Evolutionary conservation across 2,329 filamentous ascomycete genomes (phyloP), one percentile per base, ranked within the genome.

Genomic region (Ceratocystis papillata): DNA sequence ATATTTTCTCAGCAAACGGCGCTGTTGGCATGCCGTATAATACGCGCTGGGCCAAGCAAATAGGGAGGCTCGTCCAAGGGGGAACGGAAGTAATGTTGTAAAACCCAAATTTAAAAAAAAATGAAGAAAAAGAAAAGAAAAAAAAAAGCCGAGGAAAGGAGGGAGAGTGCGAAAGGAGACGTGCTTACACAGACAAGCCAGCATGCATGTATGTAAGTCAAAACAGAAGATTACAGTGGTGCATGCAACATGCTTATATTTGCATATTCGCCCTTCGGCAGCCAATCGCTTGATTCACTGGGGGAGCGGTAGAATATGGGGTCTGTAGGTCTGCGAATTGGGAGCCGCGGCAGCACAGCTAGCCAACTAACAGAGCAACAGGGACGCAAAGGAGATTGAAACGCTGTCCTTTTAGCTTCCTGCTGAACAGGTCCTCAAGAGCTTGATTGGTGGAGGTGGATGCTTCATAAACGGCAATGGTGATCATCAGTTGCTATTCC

Each of bases 1-100:
- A 37, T 59, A n/a, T 37, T 33, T 59, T 30, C 17, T 28, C 30
- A 30, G 55, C 15, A 59, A 59, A 59, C 55, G 55, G 28, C 55
- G 28, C 25, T 37, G 25, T 37, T 33, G 25, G 7, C n/a, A 50
- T 50, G 15, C 30, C 20, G 55, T 37, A 10, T 30, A 33, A 33
- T 41, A 41, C 10, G 37, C 55, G 55, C 55, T 30, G 20, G 25
- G 55, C 17, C 55, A 59, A 17, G 17, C 17, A 59, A 17, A 59
- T 10, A 12, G 28, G 28, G 55, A 22, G 37, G 33, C 33, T 10
- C 8, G 30, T 33, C 25, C 28, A 57, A n/a, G 28, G 53, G 53
- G 15, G 15, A 25, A 30, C 25, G 6, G 22, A 17, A 6, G 25
- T 15, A 12, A 12, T 41, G 10, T 15, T 15, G 37, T 3, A 4